Base-by-base conservation (phyloP, 768 basidiomycete genomes). In the Boletus fagicola region DNA sequence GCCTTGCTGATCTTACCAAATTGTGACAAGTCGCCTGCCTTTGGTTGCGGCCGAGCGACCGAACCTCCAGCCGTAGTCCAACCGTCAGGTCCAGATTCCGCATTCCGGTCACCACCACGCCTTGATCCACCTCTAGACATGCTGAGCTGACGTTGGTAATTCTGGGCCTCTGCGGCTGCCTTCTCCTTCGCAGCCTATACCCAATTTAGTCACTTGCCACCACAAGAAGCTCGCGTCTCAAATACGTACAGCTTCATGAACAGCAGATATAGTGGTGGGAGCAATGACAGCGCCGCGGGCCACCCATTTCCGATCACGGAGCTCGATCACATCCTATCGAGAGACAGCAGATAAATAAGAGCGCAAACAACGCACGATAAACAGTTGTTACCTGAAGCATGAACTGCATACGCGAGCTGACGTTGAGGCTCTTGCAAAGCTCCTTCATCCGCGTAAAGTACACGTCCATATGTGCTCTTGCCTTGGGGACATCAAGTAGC, bases 91-190 rank as follows among this genome's bases (percentile, higher is more conserved):
- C 84, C 85, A 53, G 80, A 75, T 54, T 84, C 84, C 12, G 82
- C 80, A 44, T 77, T 80, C 57, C 88, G 81, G 9, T 90, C 83
- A 18, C 83, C 85, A 39, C 94, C 96, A 43, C 94, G 87, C 52
- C 92, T 83, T 54, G 95, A 98, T 39, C 93, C 92, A 39, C 90
- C 88, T 39, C 95, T 88, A 26, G 93, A 94, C 84, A 96, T 92
- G 71, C 82, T 86, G 50, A 85, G 77, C 47, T 81, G 82, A 3
- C 86, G 82, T 31, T 82, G 78, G 62, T 75, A 80, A 31, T 75
- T 78, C 70, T 84, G 85, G 66, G 79, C 88, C 68, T 81, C 86
- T 22, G 77, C 78, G 26, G 78, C 77, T 35, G 85, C 84, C 71
- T 88, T 89, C 73, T 94, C 92, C 74, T 90, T 92, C 31, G 89